A percentile compares a stretch with the other conserved stretches of the same genome.
Conservation (phyloP, 805 yeast species). For the Hanseniaspora thailandica region DNA sequence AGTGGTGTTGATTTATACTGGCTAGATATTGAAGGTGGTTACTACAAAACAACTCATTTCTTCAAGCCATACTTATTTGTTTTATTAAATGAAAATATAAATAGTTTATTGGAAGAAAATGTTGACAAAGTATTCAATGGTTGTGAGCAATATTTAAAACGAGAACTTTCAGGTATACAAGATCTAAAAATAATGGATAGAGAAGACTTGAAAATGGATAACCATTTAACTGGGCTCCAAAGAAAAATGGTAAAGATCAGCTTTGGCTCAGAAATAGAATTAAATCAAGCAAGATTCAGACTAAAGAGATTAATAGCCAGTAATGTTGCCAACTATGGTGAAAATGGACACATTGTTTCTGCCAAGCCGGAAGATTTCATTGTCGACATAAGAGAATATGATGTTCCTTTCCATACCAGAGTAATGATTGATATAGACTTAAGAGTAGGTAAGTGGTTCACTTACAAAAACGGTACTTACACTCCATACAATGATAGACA, state of each 20-base stretch:
- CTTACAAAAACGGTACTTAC: conserved; percentile 51
- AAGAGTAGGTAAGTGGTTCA: conserved; percentile 94
- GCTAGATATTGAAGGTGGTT: conserved; percentile 91
- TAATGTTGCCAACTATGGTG: conserved; percentile 33
- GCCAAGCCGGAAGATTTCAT: conserved; percentile 41
- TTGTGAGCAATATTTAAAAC: conserved; percentile 73
- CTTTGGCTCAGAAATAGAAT: conserved; percentile 64
- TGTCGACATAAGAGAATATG: conserved; percentile 81
- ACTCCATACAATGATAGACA: conserved; percentile 54
- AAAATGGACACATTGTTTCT: conserved; percentile 47
- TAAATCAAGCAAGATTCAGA: conserved; percentile 58
- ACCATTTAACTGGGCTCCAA: conserved; percentile 71
- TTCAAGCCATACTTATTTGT: conserved; percentile 76
- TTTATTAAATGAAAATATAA: conserved; percentile 34
- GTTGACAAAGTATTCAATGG: conserved; percentile 35
- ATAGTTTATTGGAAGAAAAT: not conserved
- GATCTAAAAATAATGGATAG: conserved; percentile 33
- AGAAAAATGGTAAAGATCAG: conserved; percentile 52
- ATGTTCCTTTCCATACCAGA: conserved; percentile 92
- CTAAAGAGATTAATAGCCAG: conserved; percentile 47
- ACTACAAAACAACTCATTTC: conserved; percentile 72
- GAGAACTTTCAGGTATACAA: conserved; percentile 29
- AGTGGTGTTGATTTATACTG: conserved; percentile 93
- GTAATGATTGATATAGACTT: conserved; percentile 83
- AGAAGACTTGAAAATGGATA: conserved; percentile 72